Evolutionary conservation across 2,329 filamentous ascomycete species (phyloP).

Genomic region (Myriangium duriaei): DNA sequence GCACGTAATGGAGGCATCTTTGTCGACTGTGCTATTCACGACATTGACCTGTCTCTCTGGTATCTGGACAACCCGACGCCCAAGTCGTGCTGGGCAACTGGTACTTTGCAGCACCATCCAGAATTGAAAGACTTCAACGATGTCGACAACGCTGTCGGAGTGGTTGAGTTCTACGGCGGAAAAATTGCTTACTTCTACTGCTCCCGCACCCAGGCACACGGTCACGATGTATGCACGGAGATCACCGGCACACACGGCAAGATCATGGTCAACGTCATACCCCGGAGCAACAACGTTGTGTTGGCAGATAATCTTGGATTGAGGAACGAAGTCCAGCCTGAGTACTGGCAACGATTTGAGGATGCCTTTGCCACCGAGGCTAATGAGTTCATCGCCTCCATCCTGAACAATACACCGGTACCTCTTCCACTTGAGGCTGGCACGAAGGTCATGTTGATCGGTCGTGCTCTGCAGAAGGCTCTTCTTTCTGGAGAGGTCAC

Average conservation of each 20-base stretch:
- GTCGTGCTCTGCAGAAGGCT: neutral
- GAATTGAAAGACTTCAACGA: constrained; percentile 29
- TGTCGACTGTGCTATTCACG: constrained; percentile 33
- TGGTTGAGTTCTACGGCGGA: constrained; percentile 33
- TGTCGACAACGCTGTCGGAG: constrained; percentile 32
- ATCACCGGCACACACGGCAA: constrained; percentile 30
- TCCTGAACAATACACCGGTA: constrained; percentile 26
- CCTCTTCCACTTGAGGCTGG: constrained; percentile 13
- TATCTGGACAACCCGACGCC: constrained; percentile 27
- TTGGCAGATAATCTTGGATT: constrained; percentile 24
- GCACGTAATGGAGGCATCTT: constrained; percentile 31
- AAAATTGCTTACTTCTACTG: constrained; percentile 34
- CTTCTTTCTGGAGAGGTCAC: neutral
- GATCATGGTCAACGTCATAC: constrained; percentile 18
- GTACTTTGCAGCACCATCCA: constrained; percentile 22
- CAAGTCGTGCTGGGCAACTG: constrained; percentile 21
- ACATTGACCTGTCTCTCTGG: constrained; percentile 32
- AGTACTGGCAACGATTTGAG: constrained; percentile 31
- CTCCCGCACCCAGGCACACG: constrained; percentile 30
- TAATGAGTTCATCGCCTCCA: constrained; percentile 26
- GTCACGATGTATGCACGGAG: constrained; percentile 33
- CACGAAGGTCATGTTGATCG: neutral
- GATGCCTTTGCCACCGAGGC: constrained; percentile 29
- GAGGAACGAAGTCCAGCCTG: constrained; percentile 24
- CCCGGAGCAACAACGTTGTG: constrained; percentile 19